These are phyloP conservation scores for Psilocybe azurescens DNA, from an alignment of 768 basidiomycete genomes.

Conservation along the genomic window DNA sequence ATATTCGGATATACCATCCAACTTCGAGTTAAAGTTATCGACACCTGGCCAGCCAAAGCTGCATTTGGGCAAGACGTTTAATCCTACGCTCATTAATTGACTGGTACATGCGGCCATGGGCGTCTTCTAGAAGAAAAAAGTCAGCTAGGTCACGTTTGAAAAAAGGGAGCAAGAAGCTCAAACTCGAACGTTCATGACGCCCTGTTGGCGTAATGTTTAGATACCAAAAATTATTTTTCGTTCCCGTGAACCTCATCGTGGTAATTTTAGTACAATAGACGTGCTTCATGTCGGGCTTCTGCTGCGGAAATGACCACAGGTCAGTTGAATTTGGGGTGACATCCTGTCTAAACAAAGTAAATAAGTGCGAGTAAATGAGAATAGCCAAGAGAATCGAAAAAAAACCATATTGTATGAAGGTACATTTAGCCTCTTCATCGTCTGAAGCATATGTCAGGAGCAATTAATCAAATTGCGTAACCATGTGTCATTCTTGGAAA, in stretches of 20 bases:
- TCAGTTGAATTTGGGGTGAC: background rate
- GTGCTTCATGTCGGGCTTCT: background rate
- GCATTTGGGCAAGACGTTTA: background rate
- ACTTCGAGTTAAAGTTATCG: background rate
- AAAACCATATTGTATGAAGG: background rate
- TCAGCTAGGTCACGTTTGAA: background rate
- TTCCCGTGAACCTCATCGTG: background rate
- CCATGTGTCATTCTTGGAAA: conserved; percentile 11
- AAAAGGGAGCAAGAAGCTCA: background rate
- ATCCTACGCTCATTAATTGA: background rate
- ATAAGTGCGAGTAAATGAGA: background rate
- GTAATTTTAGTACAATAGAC: background rate
- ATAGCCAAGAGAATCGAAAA: no score
- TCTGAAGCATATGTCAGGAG: background rate
- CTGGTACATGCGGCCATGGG: background rate
- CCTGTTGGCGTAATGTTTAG: background rate
- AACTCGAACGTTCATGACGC: background rate
- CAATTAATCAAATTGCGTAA: conserved; percentile 10
- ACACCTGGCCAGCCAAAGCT: background rate
- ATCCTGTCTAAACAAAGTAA: background rate
- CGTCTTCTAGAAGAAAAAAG: background rate
- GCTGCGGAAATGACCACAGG: background rate
- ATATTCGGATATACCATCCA: background rate
- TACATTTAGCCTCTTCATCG: background rate
- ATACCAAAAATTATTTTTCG: background rate